Evolutionary conservation across 2,329 filamentous ascomycete species (phyloP), one percentile per base, ranked within the genome.

Genomic region (Ophiocordyceps polyrhachis-furcata): DNA sequence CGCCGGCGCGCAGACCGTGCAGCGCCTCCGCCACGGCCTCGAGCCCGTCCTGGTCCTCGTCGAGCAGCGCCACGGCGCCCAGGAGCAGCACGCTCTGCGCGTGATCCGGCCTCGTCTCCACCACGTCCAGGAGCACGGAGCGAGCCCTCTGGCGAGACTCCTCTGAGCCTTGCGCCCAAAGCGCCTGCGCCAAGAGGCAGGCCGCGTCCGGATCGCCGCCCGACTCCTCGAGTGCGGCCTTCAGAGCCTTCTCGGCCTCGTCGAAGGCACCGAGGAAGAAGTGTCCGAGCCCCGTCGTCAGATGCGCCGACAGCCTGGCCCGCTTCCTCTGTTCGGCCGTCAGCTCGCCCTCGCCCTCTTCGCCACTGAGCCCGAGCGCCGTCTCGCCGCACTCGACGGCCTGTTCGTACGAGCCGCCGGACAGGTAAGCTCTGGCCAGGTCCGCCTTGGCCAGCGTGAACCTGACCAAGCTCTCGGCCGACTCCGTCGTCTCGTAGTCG

Each of bases 361-460:
- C 85, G 21, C 74, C 73, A 40, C 80, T 85, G 3, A 96, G 71
- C 50, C 83, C 78, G 0, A 98, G 67, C 0, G 87, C 84, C 44
- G 80, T 79, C 49, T 89, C 81, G 23, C 85, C 87, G 50, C 83
- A 83, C 42, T 91, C 83, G 3, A 81, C 73, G 0, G 91, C 88
- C 44, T 75, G 64, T 1, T 72, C 63, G 53, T 81, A 86, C 12
- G 73, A 65, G 0, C 73, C 68, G 7, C 71, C 64, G 0, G 86
- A 83, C 0, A 98, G 74, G 45, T 87, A 79, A 19, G 80, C 80
- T n/a, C 93, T 76, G 7, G 86, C 84, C 11, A 94, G 71, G 57
- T 98, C 93, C 0, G 84, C 76, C 59, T 88, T 93, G 21, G 83
- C 84, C 47, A 93, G 71, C 1, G 85, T 83, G 58, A 88, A 94